These are phyloP conservation scores for Clarireedia paspali DNA, from an alignment of 2,329 filamentous ascomycete genomes.

Conservation along the genomic window DNA sequence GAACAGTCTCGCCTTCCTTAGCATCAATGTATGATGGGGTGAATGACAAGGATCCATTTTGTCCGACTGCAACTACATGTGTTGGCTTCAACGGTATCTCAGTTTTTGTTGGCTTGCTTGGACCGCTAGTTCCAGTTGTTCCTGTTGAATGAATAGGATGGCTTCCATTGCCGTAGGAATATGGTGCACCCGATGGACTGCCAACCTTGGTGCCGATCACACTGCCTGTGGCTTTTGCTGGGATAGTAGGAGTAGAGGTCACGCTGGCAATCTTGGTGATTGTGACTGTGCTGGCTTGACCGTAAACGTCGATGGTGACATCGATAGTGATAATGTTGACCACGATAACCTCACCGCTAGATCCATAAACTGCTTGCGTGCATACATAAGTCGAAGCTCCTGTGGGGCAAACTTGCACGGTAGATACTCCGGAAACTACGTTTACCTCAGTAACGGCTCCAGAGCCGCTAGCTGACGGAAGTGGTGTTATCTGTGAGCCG, in stretches of 20 bases:
- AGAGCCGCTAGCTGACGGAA: background rate
- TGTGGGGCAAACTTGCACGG: constrained; percentile 7
- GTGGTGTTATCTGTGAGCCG: background rate
- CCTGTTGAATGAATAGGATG: background rate
- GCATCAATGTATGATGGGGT: constrained; percentile 7
- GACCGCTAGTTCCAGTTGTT: background rate
- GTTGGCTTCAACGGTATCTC: constrained; percentile 1
- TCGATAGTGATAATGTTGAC: constrained; percentile 8
- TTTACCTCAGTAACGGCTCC: constrained; percentile 6
- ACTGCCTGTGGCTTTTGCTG: background rate
- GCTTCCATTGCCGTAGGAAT: constrained; percentile 3
- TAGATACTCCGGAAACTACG: constrained; percentile 7
- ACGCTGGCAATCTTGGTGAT: constrained; percentile 5
- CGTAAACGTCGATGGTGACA: constrained; percentile 2
- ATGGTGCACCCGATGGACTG: background rate
- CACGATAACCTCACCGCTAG: background rate
- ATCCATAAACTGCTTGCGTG: constrained; percentile 3
- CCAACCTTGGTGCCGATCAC: background rate
- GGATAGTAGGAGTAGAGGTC: constrained; percentile 3
- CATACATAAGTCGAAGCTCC: constrained; percentile 4
- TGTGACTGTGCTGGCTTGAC: background rate
- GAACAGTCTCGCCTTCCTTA: constrained; percentile 9
- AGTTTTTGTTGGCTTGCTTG: constrained; percentile 1
- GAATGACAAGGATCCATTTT: constrained; percentile 9
- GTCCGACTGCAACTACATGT: constrained; percentile 9